Percentiles rank a stretch among this genome's conserved stretches.
These are phyloP conservation scores for Kickxella alabastrina DNA, from an alignment of 192 early-diverging fungal genomes.

Conservation along the genomic window DNA sequence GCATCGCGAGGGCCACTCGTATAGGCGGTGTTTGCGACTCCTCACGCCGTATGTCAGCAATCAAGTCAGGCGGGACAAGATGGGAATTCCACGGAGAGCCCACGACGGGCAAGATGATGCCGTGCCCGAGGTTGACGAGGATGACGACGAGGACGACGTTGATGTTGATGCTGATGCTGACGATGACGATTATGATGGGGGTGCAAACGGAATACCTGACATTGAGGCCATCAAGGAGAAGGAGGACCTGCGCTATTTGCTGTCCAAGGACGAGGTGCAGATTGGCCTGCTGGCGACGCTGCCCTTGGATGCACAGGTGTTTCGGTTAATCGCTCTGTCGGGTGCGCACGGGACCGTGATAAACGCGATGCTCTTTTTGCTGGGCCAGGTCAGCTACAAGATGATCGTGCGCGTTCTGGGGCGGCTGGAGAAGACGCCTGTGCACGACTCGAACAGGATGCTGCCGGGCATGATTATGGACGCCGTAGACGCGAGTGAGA, in stretches of 20 bases:
- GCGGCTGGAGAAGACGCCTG: conserved; percentile 20
- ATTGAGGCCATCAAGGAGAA: conserved; percentile 23
- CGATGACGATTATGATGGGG: conserved; percentile 7
- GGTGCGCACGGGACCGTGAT: conserved; percentile 27
- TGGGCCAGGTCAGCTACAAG: conserved; percentile 5
- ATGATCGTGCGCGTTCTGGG: conserved; percentile 8
- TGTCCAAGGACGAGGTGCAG: conserved; percentile 21
- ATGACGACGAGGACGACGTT: neutral
- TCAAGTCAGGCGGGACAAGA: conserved; percentile 2
- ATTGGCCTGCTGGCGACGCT: conserved; percentile 17
- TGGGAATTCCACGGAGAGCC: conserved; percentile 28
- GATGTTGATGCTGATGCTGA: neutral
- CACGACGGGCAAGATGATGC: neutral
- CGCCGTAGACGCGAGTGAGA: conserved; percentile 5
- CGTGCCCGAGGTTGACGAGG: neutral
- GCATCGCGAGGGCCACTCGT: conserved; percentile 13
- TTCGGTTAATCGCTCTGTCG: conserved; percentile 40
- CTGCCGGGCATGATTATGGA: conserved; percentile 21
- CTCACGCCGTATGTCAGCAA: conserved; percentile 30
- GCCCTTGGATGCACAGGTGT: conserved; percentile 32
- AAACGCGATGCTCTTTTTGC: conserved; percentile 17
- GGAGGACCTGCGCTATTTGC: conserved; percentile 30
- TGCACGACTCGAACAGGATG: conserved; percentile 12
- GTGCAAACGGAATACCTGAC: conserved; percentile 7
- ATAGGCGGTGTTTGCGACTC: conserved; percentile 39